Base-by-base conservation (phyloP, 345 rosid genomes). In the Euphorbia lathyris region DNA sequence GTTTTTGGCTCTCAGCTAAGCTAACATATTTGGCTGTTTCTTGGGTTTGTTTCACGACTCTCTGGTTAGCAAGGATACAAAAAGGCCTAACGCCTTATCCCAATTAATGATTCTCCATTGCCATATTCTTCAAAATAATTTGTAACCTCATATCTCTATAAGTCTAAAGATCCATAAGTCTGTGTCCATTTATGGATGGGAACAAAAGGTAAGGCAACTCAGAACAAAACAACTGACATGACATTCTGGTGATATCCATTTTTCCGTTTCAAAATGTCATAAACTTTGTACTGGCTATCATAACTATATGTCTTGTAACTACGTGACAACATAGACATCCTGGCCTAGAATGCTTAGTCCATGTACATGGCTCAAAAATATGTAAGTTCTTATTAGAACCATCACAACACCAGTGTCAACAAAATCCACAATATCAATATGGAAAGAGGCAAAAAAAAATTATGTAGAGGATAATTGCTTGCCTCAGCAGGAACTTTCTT, bases 401-500 rank as follows among this genome's bases (percentile, higher is more conserved):
- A 48, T 43, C 34, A 58, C 32, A 63, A 55, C 51, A 40, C 62
- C 29, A 19, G 23, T 13, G 7, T 72, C 53, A 50, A 53, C 38
- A 43, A 25, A 36, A 27, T 42, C 20, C 56, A 51, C 40, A 32
- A 25, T 51, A 47, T 62, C 71, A 34, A 70, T 7, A 52, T 20
- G 5, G 57, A 42, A 72, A 23, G n/a, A 23, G 20, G 29, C 55
- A 3, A 9, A 30, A 67, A 67, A 3, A 34, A 27, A 19, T n/a
- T n/a, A 47, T 26, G 58, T 32, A 52, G 30, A 63, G 58, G 22
- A 9, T 38, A 53, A 74, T n/a, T 50, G 73, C 80, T 80, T 85
- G 84, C 99, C 99, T 96, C 99, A 20, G 86, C 86, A 25, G 99
- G 95, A 63, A 83, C 77, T 81, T 96, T 96, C 86, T 90, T 96